Conservation (phyloP, 1,139 yeast genomes). For the Blastobotrys buckinghamii region DNA sequence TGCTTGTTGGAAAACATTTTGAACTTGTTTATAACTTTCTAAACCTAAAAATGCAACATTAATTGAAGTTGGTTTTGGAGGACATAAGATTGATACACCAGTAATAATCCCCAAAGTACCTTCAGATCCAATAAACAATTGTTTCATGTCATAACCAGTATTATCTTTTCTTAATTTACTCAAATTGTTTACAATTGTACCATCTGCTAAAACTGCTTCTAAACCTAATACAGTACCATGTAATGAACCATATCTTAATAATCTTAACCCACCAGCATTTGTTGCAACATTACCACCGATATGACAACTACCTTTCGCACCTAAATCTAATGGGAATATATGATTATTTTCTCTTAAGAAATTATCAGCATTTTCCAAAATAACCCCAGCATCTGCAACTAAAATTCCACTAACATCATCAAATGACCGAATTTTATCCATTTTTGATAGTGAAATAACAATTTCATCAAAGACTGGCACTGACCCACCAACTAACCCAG, state of each 20-base stretch:
- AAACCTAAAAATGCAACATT: slow-evolving; percentile 89
- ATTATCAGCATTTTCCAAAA: slow-evolving; percentile 79
- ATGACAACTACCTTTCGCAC: slow-evolving; percentile 97
- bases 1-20: slow-evolving; percentile 73
- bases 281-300: slow-evolving; percentile 96
- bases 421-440: slow-evolving; percentile 78
- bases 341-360: slow-evolving; percentile 74
- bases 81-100: slow-evolving; percentile 84
- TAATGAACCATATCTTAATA: slow-evolving; percentile 83
- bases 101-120: slow-evolving; percentile 90
- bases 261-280: slow-evolving; percentile 91
- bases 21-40: slow-evolving; percentile 74
- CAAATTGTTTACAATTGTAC: slow-evolving; percentile 73
- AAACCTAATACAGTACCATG: slow-evolving; percentile 91
- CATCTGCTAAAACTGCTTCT: slow-evolving; percentile 89
- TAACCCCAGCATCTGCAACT: slow-evolving; percentile 87
- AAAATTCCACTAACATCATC: slow-evolving; percentile 80
- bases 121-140: slow-evolving; percentile 86
- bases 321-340: slow-evolving; percentile 89
- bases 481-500: slow-evolving; percentile 95
- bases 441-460: slow-evolving; percentile 57
- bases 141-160: slow-evolving; percentile 91
- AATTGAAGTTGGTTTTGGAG: slow-evolving; percentile 81
- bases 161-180: slow-evolving; percentile 85
- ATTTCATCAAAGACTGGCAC: slow-evolving; percentile 92